Conservation (phyloP, 176 grass and related monocot species). For the barley (Hordeum vulgare) region DNA sequence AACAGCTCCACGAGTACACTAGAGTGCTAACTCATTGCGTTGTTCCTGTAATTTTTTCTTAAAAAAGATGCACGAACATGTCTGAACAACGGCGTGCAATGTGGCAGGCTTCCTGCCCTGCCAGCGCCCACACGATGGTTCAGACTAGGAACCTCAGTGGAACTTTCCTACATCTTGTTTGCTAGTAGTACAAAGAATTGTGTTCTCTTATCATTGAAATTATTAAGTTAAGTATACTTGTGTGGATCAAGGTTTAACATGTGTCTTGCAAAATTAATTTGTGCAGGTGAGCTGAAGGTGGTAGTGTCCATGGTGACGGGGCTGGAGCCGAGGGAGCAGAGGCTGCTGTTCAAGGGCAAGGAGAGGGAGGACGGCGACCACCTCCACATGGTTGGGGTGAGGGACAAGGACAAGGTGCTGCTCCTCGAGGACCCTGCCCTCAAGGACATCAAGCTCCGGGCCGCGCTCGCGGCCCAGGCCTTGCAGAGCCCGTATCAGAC, state of each 20-base stretch:
- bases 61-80: constrained; percentile 20
- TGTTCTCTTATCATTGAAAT: not conserved
- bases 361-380: constrained; percentile 80
- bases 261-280: not conserved
- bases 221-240: not conserved
- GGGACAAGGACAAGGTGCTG: constrained; percentile 83
- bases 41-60: not conserved
- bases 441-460: constrained; percentile 68
- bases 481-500: not conserved
- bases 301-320: constrained; percentile 62
- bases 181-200: not conserved
- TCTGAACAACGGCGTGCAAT: not conserved
- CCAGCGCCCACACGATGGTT: not conserved
- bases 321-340: constrained; percentile 71
- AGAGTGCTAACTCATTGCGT: not conserved
- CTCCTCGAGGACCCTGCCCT: constrained; percentile 79
- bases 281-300: constrained; percentile 73
- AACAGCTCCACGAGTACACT: not conserved
- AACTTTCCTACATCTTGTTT: constrained; percentile 13
- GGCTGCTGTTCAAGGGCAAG: constrained; percentile 86
- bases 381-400: constrained; percentile 92
- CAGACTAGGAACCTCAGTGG: constrained; percentile 6
- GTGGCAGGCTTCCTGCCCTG: constrained; percentile 4
- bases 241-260: not conserved
- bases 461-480: not conserved